Percentiles rank a stretch among this genome's conserved stretches.
These are phyloP conservation scores for Cyberlindnera euphorbiiphila DNA, from an alignment of 805 yeast species.

Conservation along the genomic window DNA sequence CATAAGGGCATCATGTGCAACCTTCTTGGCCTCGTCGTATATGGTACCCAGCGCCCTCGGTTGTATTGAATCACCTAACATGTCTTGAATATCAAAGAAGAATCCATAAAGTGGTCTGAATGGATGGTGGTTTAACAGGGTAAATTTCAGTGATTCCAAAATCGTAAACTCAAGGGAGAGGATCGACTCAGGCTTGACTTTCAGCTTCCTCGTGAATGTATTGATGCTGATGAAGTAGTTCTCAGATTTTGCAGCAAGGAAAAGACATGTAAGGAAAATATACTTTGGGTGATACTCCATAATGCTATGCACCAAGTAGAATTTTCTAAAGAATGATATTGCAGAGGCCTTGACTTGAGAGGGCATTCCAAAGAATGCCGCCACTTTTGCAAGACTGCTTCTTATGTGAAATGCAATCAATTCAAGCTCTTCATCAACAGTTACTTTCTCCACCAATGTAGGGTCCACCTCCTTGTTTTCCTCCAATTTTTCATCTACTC, in stretches of 20 bases:
- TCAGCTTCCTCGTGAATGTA: slow-evolving; percentile 68
- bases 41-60: slow-evolving; percentile 58
- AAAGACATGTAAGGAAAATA: slow-evolving; percentile 76
- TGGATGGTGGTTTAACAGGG: slow-evolving; percentile 85
- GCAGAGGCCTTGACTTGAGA: slow-evolving; percentile 87
- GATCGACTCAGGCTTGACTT: slow-evolving; percentile 63
- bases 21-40: slow-evolving; percentile 65
- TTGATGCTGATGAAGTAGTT: slow-evolving; percentile 85
- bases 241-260: slow-evolving; percentile 89
- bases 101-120: slow-evolving; percentile 90
- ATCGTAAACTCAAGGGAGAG: slow-evolving; percentile 77
- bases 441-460: slow-evolving; percentile 37
- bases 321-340: slow-evolving; percentile 72
- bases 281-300: slow-evolving; percentile 87
- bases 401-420: slow-evolving; percentile 70
- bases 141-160: slow-evolving; percentile 70
- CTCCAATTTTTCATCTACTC: slow-evolving; percentile 33
- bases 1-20: slow-evolving; percentile 63
- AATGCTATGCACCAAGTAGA: slow-evolving; percentile 74
- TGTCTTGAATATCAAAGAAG: slow-evolving; percentile 79
- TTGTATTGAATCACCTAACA: slow-evolving; percentile 38
- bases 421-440: slow-evolving; percentile 64
- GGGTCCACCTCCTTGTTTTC: slow-evolving; percentile 29
- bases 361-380: slow-evolving; percentile 74
- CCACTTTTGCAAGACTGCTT: slow-evolving; percentile 58